Conservation (phyloP, 2,329 filamentous ascomycete species). For the Penicillium sp. region DNA sequence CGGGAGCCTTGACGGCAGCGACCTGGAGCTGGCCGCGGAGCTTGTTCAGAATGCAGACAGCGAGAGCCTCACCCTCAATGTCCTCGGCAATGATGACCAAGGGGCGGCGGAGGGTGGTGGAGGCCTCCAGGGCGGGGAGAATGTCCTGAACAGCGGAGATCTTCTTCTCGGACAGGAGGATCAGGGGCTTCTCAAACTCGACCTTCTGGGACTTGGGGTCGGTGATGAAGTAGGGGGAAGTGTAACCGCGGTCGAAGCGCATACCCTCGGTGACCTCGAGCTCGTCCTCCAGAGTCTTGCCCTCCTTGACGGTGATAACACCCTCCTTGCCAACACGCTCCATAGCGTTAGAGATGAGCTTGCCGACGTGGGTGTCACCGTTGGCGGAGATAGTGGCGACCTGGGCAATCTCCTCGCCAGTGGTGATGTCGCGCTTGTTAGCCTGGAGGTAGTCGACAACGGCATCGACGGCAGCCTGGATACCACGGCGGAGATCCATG, state of each 20-base stretch:
- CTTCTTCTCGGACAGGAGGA: conserved; percentile 99
- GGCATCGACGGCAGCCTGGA: conserved; percentile 90
- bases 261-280: conserved; percentile 99
- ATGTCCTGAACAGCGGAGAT: conserved; percentile 99
- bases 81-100: conserved; percentile 99
- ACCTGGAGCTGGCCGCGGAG: conserved; percentile 99
- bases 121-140: conserved; percentile 93
- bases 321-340: conserved; percentile 99
- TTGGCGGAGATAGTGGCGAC: conserved; percentile 98
- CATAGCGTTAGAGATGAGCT: conserved; percentile 96
- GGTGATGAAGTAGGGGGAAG: conserved; percentile 99
- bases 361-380: conserved; percentile 89
- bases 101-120: conserved; percentile 88
- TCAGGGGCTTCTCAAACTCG: conserved; percentile 98
- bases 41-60: conserved; percentile 99
- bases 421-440: conserved; percentile 98
- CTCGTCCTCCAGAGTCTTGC: conserved; percentile 96
- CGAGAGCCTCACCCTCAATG: conserved; percentile 96
- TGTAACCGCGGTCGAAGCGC: conserved; percentile 98
- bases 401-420: conserved; percentile 92
- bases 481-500: conserved; percentile 96
- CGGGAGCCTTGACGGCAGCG: conserved; percentile 95
- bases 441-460: conserved; percentile 90
- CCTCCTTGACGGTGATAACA: conserved; percentile 99
- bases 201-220: conserved; percentile 98